These are phyloP conservation scores for Peribolospora baueri DNA, from an alignment of 768 basidiomycete genomes.

Conservation along the genomic window DNA sequence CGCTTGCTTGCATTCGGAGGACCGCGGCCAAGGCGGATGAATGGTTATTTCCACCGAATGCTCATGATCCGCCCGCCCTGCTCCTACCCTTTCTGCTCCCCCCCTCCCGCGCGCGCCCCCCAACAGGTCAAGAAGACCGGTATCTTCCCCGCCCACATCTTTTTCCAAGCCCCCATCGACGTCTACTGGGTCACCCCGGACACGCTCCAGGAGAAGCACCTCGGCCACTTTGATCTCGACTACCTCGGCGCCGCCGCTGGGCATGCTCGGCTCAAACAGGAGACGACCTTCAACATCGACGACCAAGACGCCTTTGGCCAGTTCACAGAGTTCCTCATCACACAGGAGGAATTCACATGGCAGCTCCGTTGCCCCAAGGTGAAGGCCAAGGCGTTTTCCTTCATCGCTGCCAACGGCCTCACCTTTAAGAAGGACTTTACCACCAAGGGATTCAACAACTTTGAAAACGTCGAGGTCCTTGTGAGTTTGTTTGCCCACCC, in stretches of 20 bases:
- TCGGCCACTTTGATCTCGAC: conserved; percentile 34
- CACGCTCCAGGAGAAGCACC: conserved; percentile 23
- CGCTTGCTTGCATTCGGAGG: no score
- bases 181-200: conserved; percentile 31
- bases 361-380: conserved; percentile 33
- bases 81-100: no score
- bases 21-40: no score
- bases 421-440: conserved; percentile 37
- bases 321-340: conserved; percentile 42
- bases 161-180: conserved; percentile 33
- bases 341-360: conserved; percentile 44
- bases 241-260: conserved; percentile 29
- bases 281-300: conserved; percentile 32
- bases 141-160: conserved; percentile 36
- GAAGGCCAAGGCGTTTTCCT: conserved; percentile 38
- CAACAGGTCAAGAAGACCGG: conserved; percentile 40
- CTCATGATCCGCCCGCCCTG: no score
- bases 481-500: not conserved
- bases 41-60: no score
- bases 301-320: conserved; percentile 35
- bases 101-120: no score
- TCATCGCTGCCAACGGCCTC: conserved; percentile 35
- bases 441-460: conserved; percentile 27
- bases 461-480: not conserved
- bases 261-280: conserved; percentile 29